A percentile compares a stretch with the other conserved stretches of the same genome.
phyloP scores from a whole-genome alignment of 2,329 filamentous ascomycete species.

The Sarocladium brachiariae region DNA sequence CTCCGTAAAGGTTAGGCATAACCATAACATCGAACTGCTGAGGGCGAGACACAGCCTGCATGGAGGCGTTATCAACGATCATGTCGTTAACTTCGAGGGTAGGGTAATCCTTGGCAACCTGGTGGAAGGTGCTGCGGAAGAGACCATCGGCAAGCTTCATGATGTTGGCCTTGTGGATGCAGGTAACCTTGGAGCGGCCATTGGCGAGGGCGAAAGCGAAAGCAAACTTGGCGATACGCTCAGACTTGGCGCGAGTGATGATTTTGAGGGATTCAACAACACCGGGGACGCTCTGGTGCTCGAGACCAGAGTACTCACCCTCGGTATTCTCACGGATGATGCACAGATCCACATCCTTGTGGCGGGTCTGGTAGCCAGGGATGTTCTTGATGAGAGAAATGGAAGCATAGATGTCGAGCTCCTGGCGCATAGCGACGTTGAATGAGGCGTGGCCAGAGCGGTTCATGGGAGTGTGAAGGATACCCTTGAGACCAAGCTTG shows the following conservation, averaged over 20 bases:
- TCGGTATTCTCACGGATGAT: constrained; percentile 99
- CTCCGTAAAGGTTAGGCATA: constrained; percentile 99
- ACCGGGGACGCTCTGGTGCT: constrained; percentile 94
- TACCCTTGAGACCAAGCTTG: constrained; percentile 98
- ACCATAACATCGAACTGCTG: constrained; percentile 99
- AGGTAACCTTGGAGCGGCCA: constrained; percentile 98
- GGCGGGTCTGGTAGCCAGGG: constrained; percentile 93
- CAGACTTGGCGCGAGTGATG: constrained; percentile 97
- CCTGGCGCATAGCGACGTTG: constrained; percentile 98
- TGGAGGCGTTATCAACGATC: constrained; percentile 99
- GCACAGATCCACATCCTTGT: constrained; percentile 95
- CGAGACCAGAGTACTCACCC: constrained; percentile 97
- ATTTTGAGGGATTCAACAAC: constrained; percentile 99
- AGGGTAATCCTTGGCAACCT: constrained; percentile 88
- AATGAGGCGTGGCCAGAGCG: constrained; percentile 97
- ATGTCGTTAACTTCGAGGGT: constrained; percentile 96
- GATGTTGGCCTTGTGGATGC: constrained; percentile 99
- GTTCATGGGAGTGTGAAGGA: constrained; percentile 94
- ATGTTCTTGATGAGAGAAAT: constrained; percentile 99
- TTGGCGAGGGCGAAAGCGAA: constrained; percentile 98
- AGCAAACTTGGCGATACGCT: constrained; percentile 98
- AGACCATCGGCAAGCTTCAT: constrained; percentile 99
- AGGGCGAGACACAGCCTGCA: constrained; percentile 94
- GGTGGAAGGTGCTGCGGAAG: constrained; percentile 96
- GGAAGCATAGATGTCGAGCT: constrained; percentile 98